Base-by-base conservation (phyloP, 1,139 yeast species). In the Candida tunisiensis region DNA sequence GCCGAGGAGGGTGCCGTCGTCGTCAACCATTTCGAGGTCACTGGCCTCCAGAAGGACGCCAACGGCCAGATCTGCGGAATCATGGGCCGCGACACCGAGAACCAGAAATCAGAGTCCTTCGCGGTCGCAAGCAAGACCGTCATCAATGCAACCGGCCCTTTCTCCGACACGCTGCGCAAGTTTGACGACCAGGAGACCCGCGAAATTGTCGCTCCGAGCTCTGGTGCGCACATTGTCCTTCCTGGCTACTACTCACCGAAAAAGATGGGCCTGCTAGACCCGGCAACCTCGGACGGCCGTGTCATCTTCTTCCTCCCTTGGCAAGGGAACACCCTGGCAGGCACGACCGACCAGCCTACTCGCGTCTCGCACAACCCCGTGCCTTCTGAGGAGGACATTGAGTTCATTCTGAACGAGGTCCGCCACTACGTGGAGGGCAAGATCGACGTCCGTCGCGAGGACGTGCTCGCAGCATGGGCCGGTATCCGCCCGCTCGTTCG, bases 281-380 rank as follows among this genome's bases (percentile, higher is more conserved):
- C 95, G 26, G 67, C 80, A 27, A 85, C 96, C 29, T 63, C 91
- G 23, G 96, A 85, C 50, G 96, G 96, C 33, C 74, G 96, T 57
- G 96, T 85, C 34, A 79, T 85, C 77, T 85, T 85, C 60, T 85
- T 85, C 59, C 63, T 85, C 53, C 96, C 96, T 43, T 85, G 96
- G 96, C 95, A 83, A 60, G 94, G 94, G 10, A 80, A 83, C 53
- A 93, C 85, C 26, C 65, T 85, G 44, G 94, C 94, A 34, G 96
- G 96, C 51, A 85, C 96, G 34, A 85, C 96, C 33, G 96, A 85
- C 58, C 62, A 65, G 34, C 82, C 88, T 31, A 83, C 92, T 32
- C 74, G 64, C 38, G 42, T 58, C 26, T 49, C 47, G 33, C 39
- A 46, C 25, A 74, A 74, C 55, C 96, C 96, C 28, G 62, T 70